These are phyloP conservation scores for Podila epicladia DNA, from an alignment of 192 early-diverging fungal species.

Conservation along the genomic window DNA sequence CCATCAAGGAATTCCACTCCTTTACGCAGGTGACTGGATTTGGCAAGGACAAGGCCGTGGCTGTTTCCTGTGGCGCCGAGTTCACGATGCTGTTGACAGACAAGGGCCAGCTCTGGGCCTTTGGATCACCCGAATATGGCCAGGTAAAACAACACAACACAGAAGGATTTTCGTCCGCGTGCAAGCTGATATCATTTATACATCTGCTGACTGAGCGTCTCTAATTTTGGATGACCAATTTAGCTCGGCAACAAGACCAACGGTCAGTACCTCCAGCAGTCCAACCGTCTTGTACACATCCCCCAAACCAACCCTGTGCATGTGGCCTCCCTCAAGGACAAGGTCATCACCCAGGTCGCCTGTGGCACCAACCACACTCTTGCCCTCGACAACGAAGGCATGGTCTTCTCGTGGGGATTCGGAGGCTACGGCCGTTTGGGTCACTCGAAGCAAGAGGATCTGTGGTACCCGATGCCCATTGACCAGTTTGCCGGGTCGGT, in stretches of 20 bases:
- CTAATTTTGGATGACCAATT: background rate
- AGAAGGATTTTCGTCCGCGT: background rate
- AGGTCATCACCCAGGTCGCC: constrained; percentile 57
- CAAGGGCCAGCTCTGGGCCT: constrained; percentile 57
- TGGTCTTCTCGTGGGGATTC: constrained; percentile 73
- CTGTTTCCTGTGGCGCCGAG: constrained; percentile 58
- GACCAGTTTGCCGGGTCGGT: constrained; percentile 50
- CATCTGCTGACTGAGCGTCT: background rate
- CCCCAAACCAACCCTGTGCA: constrained; percentile 55
- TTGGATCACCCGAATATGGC: constrained; percentile 62
- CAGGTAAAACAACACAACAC: constrained; percentile 31
- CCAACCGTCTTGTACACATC: constrained; percentile 48
- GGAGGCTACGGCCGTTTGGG: constrained; percentile 74
- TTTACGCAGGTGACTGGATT: constrained; percentile 49
- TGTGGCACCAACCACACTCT: constrained; percentile 74
- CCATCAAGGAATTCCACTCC: constrained; percentile 39
- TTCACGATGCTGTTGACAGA: constrained; percentile 56
- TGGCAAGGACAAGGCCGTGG: constrained; percentile 47
- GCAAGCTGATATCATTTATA: background rate
- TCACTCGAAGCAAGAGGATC: constrained; percentile 61
- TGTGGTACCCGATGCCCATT: constrained; percentile 54
- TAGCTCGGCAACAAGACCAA: constrained; percentile 60
- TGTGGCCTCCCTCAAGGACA: constrained; percentile 40
- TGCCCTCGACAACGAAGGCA: constrained; percentile 58
- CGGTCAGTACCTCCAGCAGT: constrained; percentile 55